phyloP scores from a whole-genome alignment of 345 rosid genomes.

The Carallia brachiata region DNA sequence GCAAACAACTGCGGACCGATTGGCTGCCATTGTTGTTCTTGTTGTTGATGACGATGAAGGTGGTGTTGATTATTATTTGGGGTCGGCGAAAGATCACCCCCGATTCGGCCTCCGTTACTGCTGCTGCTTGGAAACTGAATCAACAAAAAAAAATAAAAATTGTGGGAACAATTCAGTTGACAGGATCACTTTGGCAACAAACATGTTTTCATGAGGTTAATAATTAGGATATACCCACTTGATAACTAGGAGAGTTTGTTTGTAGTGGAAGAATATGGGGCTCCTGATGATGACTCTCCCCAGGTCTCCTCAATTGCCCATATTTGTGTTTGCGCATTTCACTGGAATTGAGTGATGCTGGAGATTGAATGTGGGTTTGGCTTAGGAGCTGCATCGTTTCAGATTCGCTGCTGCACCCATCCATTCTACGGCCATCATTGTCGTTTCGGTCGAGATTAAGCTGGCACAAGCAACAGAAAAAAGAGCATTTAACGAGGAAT shows the following conservation, averaged over 20 bases:
- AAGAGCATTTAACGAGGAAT: background rate
- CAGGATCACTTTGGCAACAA: background rate
- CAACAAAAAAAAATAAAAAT: background rate
- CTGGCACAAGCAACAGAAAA: background rate
- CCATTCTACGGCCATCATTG: constrained; percentile 20
- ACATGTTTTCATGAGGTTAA: background rate
- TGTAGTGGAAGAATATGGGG: constrained; percentile 37
- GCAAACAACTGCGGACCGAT: constrained; percentile 52
- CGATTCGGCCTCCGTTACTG: constrained; percentile 44
- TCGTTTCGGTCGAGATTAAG: constrained; percentile 24
- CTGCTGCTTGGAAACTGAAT: constrained; percentile 57
- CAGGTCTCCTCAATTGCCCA: constrained; percentile 37
- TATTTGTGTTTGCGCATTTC: constrained; percentile 38
- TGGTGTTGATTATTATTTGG: constrained; percentile 19
- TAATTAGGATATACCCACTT: constrained; percentile 21
- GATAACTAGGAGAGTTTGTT: constrained; percentile 29
- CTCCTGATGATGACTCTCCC: constrained; percentile 22
- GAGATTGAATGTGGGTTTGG: constrained; percentile 57
- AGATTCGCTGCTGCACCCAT: constrained; percentile 35
- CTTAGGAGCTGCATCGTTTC: constrained; percentile 55
- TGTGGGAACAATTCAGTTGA: background rate
- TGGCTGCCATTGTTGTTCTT: constrained; percentile 41
- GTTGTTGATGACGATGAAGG: constrained; percentile 14
- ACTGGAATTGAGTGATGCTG: constrained; percentile 24
- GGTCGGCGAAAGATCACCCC: constrained; percentile 63